phyloP scores from a whole-genome alignment of 352 stramenopile species.

The Globisporangium cederbergense region DNA sequence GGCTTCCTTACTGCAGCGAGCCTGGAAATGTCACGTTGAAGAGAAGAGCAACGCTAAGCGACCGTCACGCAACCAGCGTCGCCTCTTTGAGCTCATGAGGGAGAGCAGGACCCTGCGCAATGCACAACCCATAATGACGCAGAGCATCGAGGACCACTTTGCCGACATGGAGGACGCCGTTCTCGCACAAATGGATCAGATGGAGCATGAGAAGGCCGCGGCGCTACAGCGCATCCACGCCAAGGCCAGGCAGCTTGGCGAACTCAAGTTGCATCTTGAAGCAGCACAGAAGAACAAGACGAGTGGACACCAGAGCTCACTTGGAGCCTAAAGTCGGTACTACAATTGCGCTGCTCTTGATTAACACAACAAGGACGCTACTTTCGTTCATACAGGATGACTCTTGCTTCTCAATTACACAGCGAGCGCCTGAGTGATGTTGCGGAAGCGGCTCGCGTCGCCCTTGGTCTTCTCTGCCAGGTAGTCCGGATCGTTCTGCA shows the following conservation, averaged over 20 bases:
- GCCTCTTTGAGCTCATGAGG: slow-evolving; percentile 11
- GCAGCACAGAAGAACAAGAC: not conserved
- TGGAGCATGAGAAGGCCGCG: slow-evolving; percentile 12
- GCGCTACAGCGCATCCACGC: slow-evolving; percentile 12
- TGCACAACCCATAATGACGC: not conserved
- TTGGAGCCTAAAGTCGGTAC: not conserved
- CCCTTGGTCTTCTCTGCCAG: slow-evolving; percentile 21
- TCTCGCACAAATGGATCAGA: slow-evolving; percentile 10
- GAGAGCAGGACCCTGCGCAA: slow-evolving; percentile 2
- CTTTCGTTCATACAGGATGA: not conserved
- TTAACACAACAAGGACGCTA: not conserved
- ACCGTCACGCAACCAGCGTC: not conserved
- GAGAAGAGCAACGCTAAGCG: not conserved
- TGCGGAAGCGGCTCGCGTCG: slow-evolving; percentile 42
- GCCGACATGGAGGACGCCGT: slow-evolving; percentile 12
- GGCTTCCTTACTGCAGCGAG: slow-evolving; percentile 38
- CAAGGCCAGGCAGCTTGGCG: slow-evolving; percentile 7
- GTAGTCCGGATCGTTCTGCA: slow-evolving; percentile 56
- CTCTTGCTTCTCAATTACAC: slow-evolving; percentile 22
- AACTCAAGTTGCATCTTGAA: slow-evolving; percentile 12
- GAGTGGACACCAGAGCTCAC: not conserved
- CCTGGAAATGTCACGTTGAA: slow-evolving; percentile 24
- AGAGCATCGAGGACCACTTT: slow-evolving; percentile 13
- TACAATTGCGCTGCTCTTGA: slow-evolving; percentile 1
- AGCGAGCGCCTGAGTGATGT: slow-evolving; percentile 49